Percentiles rank a stretch among this genome's conserved stretches.
These are phyloP conservation scores for Anthoceros angustus DNA, from an alignment of 225 moss, liverwort and hornwort species.

Conservation along the genomic window DNA sequence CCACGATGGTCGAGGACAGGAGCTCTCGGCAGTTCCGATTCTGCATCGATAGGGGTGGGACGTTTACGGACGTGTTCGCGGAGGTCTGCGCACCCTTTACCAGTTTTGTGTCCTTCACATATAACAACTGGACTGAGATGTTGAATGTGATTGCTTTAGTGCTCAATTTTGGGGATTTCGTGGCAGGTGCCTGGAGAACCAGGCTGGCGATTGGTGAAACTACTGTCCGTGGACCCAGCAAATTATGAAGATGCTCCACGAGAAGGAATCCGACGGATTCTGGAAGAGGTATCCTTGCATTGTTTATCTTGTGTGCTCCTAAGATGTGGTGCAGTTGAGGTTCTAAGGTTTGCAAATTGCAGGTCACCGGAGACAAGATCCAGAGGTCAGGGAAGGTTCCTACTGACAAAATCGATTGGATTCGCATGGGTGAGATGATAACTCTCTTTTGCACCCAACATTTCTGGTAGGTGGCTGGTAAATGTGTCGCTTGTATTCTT, in stretches of 20 bases:
- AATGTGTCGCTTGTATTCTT: background rate
- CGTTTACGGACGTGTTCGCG: slow-evolving; percentile 92
- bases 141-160: background rate
- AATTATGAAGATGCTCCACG: slow-evolving; percentile 97
- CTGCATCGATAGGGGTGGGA: slow-evolving; percentile 94
- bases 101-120: background rate
- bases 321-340: background rate
- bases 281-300: slow-evolving; percentile 41
- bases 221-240: slow-evolving; percentile 76
- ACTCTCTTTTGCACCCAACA: background rate
- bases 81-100: slow-evolving; percentile 20
- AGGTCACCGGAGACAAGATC: slow-evolving; percentile 64
- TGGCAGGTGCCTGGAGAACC: slow-evolving; percentile 61
- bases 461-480: no score
- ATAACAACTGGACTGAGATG: background rate
- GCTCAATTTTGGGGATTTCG: background rate
- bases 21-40: slow-evolving; percentile 73
- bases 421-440: slow-evolving; percentile 55
- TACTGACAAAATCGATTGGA: slow-evolving; percentile 86
- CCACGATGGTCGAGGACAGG: slow-evolving; percentile 41
- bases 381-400: slow-evolving; percentile 67
- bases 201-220: slow-evolving; percentile 68
- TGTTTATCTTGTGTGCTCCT: background rate
- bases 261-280: slow-evolving; percentile 83
- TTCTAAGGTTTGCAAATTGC: background rate